phyloP scores from a whole-genome alignment of 371 early-diverging fungal genomes.

The Neoconidiobolus thromboides region DNA sequence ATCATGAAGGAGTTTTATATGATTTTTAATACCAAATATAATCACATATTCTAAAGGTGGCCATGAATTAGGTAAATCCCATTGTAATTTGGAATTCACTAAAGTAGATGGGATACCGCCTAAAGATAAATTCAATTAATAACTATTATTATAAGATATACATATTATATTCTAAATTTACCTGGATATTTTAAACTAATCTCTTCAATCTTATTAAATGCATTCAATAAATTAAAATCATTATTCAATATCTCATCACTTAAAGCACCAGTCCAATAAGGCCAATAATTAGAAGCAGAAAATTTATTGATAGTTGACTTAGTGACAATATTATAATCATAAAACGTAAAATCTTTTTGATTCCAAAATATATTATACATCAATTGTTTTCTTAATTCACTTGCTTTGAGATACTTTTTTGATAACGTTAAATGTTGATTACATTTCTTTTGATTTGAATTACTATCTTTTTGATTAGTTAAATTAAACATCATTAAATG shows the following conservation, averaged over 20 bases:
- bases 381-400: conserved; percentile 11
- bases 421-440: conserved; percentile 8
- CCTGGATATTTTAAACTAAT: conserved; percentile 8
- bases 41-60: conserved; percentile 33
- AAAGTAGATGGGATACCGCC: conserved; percentile 52
- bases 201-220: conserved; percentile 16
- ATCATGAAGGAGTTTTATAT: conserved; percentile 7
- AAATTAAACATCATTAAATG: conserved; percentile 8
- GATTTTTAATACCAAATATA: conserved; percentile 23
- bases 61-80: conserved; percentile 85
- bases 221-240: conserved; percentile 7
- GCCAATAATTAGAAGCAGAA: conserved; percentile 7
- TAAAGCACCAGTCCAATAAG: conserved; percentile 18
- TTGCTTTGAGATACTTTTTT: conserved; percentile 10
- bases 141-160: too few species aligned
- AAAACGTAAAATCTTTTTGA: conserved; percentile 11
- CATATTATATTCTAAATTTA: conserved; percentile 1
- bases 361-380: conserved; percentile 22
- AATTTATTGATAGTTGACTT: not conserved
- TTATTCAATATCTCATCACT: conserved; percentile 13
- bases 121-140: conserved; percentile 5
- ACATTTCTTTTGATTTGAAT: not conserved
- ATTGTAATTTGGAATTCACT: conserved; percentile 42
- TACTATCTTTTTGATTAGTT: not conserved
- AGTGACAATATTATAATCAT: conserved; percentile 16